phyloP scores from a whole-genome alignment of 2,329 filamentous ascomycete genomes.

The Graphilbum sp. region DNA sequence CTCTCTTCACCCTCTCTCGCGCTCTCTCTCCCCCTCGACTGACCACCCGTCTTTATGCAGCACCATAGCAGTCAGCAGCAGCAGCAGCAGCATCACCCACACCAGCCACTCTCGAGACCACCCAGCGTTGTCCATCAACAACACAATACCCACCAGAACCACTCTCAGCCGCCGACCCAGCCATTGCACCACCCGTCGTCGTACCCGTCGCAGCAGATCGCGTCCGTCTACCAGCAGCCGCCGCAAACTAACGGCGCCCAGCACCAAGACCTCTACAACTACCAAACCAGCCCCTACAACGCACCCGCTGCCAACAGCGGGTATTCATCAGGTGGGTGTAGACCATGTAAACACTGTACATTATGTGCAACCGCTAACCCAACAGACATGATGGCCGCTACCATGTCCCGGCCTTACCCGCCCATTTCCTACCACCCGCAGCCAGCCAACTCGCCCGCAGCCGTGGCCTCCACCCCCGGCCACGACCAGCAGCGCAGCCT shows the following conservation, averaged over 20 bases:
- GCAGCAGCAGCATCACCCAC: slow-evolving; percentile 48
- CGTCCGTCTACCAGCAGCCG: slow-evolving; percentile 52
- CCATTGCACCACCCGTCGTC: slow-evolving; percentile 46
- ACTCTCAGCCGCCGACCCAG: slow-evolving; percentile 28
- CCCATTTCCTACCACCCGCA: slow-evolving; percentile 85
- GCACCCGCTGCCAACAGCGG: slow-evolving; percentile 65
- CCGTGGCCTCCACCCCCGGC: slow-evolving; percentile 73
- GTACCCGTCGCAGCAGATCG: slow-evolving; percentile 51
- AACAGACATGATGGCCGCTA: slow-evolving; percentile 51
- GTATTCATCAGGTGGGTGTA: slow-evolving; percentile 70
- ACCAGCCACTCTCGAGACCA: slow-evolving; percentile 56
- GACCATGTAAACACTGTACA: too few species aligned
- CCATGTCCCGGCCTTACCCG: slow-evolving; percentile 61
- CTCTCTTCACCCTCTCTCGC: slow-evolving; percentile 1
- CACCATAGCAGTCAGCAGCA: slow-evolving; percentile 61
- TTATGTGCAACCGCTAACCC: slow-evolving; percentile 8
- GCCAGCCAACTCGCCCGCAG: slow-evolving; percentile 87
- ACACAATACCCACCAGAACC: slow-evolving; percentile 45
- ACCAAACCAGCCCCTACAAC: slow-evolving; percentile 70
- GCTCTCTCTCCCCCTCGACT: not conserved
- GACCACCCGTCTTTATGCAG: slow-evolving; percentile 43
- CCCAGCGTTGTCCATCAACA: slow-evolving; percentile 60
- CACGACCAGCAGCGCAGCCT: slow-evolving; percentile 83
- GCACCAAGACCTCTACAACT: slow-evolving; percentile 58
- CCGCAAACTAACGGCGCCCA: slow-evolving; percentile 45